A percentile compares a stretch with the other conserved stretches of the same genome.
phyloP scores from a whole-genome alignment of 129 eudicot genomes.

The Logfia minima region DNA sequence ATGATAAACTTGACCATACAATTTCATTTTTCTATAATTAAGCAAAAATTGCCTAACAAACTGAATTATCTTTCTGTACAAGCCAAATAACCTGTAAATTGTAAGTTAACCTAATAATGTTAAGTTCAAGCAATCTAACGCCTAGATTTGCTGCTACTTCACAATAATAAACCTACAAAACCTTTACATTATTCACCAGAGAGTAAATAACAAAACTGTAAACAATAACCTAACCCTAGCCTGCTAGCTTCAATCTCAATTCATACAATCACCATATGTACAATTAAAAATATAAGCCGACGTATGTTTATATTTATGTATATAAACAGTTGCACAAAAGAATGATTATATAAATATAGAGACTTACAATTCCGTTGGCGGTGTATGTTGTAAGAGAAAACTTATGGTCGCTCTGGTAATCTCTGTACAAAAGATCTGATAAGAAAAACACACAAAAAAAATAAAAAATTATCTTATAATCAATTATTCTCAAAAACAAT shows the following conservation, averaged over 20 bases:
- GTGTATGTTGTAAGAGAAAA: conserved; percentile 69
- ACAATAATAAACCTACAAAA: background rate
- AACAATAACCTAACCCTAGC: conserved; percentile 19
- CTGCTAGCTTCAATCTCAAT: background rate
- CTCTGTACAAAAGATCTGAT: conserved; percentile 79
- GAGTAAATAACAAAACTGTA: background rate
- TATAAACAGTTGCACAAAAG: background rate
- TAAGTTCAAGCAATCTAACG: background rate
- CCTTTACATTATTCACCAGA: background rate
- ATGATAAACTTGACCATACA: background rate
- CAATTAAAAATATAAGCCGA: background rate
- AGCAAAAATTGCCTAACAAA: background rate
- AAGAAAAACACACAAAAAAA: background rate
- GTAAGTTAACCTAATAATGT: background rate
- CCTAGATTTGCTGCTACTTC: background rate
- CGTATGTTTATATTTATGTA: background rate
- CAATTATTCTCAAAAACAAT: background rate
- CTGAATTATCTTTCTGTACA: background rate
- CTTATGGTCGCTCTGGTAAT: conserved; percentile 76
- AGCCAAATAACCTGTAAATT: background rate
- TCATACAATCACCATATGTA: background rate
- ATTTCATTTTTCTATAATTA: background rate
- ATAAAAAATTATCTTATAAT: background rate
- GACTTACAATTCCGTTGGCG: conserved; percentile 62
- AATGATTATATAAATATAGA: background rate